Base-by-base conservation (phyloP, 1,139 yeast species). In the Scheffersomyces quercinus region DNA sequence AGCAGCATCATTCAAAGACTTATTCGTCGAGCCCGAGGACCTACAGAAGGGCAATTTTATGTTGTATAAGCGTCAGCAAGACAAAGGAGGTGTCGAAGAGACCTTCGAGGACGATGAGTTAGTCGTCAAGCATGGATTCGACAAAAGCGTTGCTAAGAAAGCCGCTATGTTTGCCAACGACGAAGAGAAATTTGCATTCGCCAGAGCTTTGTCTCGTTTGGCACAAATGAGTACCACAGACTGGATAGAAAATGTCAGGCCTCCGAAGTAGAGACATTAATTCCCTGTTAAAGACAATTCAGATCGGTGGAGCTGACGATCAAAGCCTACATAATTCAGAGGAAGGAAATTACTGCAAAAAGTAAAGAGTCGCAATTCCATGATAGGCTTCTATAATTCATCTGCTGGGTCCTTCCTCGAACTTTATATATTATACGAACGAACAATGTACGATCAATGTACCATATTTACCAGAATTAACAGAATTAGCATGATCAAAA, bases 101-200 rank as follows among this genome's bases (percentile, higher is more conserved):
- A 68, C 73, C 7, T 67, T 73, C 44, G 82, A 75, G 45, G 69
- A 80, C 47, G 89, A 85, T 53, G 83, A 80, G 28, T 69, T 85
- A 60, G 87, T 84, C 28, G 74, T 74, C 10, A 78, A 82, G 48
- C 88, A 85, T 60, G 95, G 93, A 1, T 84, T 86, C 50, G 88
- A 85, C 52, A 79, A 82, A 49, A 82, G 82, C 50, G 73, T 85
- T 42, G 88, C 93, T n/a, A 79, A 84, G 53, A 82, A 84, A 60
- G 87, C 95, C 1, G 72, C 86, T 30, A 82, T 89, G 82, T 91
- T 93, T 68, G 87, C 75, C 38, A 76, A 86, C 37, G 98, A 90
- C 62, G 99, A 93, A 64, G 99, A 93, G 66, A 80, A 85, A 64
- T 93, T 93, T 71, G 99, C 99, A 12, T 93, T 91, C 73, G 96